Base-by-base conservation (phyloP, 2,329 filamentous ascomycete species). In the Trichoderma sp. region DNA sequence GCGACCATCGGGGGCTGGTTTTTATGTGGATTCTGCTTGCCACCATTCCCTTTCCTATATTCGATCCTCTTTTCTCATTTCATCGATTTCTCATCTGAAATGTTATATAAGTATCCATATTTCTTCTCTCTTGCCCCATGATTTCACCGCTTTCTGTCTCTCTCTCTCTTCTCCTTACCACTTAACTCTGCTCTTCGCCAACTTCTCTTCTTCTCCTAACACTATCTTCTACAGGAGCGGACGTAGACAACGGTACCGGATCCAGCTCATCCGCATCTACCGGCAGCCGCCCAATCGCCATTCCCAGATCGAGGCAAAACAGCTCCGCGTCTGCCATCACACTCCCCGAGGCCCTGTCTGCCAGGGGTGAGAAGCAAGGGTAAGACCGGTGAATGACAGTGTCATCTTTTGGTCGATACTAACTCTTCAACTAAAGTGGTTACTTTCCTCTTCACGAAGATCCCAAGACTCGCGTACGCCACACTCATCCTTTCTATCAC, bases 381-480 rank as follows among this genome's bases (percentile, higher is more conserved):
- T 90, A 85, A 77, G 85, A 32, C 18, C 26, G 66, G 57, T 34
- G 3, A 65, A 7, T 18, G n/a, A 1, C 28, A 71, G 9, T 32
- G 15, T 36, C 8, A 18, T 51, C 5, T 47, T 24, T 15, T 36
- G 15, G 5, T 6, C 5, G 4, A 9, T 60, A 18, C 66, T 69
- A 26, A 61, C n/a, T 15, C 14, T 47, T 24, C 28, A 6, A 15
- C 67, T 63, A 43, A 3, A 90, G 88, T 78, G 88, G 86, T 32
- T 90, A 90, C 76, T 90, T 90, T 75, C 88, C 88, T 21, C 79
- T 86, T 36, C 88, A 90, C 79, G 88, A 90, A 78, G 86, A 90
- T 66, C 84, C 86, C 56, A 80, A 78, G 65, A 77, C 78, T 71
- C 82, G 84, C 68, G 77, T 87, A 21, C 84, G 85, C 72, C 84